phyloP scores from a whole-genome alignment of 2,329 filamentous ascomycete species.

The Rhynchosporium secalis region DNA sequence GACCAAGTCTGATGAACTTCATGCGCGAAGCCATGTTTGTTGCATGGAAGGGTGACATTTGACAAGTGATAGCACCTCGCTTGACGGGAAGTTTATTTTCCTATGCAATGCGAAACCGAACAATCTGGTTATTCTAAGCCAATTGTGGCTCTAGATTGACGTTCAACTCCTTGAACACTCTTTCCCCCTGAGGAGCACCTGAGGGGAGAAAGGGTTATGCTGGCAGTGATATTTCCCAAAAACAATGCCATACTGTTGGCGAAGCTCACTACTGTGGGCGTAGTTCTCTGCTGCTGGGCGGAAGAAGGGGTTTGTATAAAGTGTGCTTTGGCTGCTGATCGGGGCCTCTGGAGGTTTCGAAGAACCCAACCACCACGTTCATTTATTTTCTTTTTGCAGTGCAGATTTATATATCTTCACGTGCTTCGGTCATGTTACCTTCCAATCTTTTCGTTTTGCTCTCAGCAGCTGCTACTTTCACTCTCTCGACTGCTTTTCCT shows the following conservation, averaged over 20 bases:
- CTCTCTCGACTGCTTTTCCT: slow-evolving; percentile 21
- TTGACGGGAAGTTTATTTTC: slow-evolving; percentile 10
- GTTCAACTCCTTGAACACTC: neutral
- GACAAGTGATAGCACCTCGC: slow-evolving; percentile 5
- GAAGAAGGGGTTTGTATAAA: slow-evolving; percentile 1
- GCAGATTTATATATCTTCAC: slow-evolving; percentile 16
- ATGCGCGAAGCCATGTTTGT: slow-evolving; percentile 18
- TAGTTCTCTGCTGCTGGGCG: neutral
- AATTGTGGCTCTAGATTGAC: slow-evolving; percentile 13
- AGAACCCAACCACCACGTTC: slow-evolving; percentile 9
- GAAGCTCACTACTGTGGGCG: neutral
- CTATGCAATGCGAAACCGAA: slow-evolving; percentile 27
- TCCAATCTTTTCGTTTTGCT: slow-evolving; percentile 17
- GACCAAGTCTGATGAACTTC: slow-evolving; percentile 17
- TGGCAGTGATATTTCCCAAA: slow-evolving; percentile 19
- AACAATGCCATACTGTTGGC: slow-evolving; percentile 17
- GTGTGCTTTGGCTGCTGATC: neutral
- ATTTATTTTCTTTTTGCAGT: slow-evolving; percentile 8
- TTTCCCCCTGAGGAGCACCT: neutral
- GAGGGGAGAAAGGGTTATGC: slow-evolving; percentile 11
- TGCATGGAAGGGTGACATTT: neutral
- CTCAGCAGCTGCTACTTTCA: slow-evolving; percentile 17
- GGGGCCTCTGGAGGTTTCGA: neutral
- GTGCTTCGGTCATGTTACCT: slow-evolving; percentile 23
- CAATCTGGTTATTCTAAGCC: slow-evolving; percentile 19